Base-by-base conservation (phyloP, 179 eudicot species). In the Camellia oleifera region DNA sequence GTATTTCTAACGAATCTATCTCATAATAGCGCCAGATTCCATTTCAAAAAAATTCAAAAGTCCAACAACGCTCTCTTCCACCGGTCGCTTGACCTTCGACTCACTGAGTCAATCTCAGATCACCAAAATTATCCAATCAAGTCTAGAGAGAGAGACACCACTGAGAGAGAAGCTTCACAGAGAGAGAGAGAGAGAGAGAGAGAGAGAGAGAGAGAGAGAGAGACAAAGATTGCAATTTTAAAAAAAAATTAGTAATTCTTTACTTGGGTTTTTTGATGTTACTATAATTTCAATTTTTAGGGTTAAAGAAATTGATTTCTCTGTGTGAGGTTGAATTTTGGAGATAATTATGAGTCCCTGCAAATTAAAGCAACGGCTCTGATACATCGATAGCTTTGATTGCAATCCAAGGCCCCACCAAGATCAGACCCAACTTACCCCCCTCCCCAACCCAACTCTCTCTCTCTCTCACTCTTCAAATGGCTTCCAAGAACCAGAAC, bases 401-500 rank as follows among this genome's bases (percentile, higher is more conserved):
- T 87, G 67, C 82, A 87, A 87, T 80, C 84, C 77, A 80, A 75
- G 85, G 80, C 18, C 83, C 88, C 83, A 82, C 84, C 75, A 60
- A 46, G 65, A n/a, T 46, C 11, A 8, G 12, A 74, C 23, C 83
- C 62, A 56, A 73, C 50, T 78, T 69, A 53, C 74, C 74, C 65
- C 45, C 74, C 57, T 12, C 61, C 8, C 61, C 8, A 64, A 75
- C 78, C 46, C 17, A 50, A 14, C 78, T 77, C 48, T 75, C 70
- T 1, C 50, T 56, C 40, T 71, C 73, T 72, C 61, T 52, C 68
- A 44, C 62, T 61, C 4, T 78, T 26, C 64, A 77, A 79, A 88
- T 86, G 89, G 79, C 81, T 65, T 74, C 86, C 75, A 84, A 82
- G 80, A 86, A 82, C 83, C 86, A 86, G 80, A 86, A 88, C 82